A percentile compares a stretch with the other conserved stretches of the same genome.
Conservation (phyloP, 2,329 filamentous ascomycete genomes). For the Sclerotinia sclerotiorum region DNA sequence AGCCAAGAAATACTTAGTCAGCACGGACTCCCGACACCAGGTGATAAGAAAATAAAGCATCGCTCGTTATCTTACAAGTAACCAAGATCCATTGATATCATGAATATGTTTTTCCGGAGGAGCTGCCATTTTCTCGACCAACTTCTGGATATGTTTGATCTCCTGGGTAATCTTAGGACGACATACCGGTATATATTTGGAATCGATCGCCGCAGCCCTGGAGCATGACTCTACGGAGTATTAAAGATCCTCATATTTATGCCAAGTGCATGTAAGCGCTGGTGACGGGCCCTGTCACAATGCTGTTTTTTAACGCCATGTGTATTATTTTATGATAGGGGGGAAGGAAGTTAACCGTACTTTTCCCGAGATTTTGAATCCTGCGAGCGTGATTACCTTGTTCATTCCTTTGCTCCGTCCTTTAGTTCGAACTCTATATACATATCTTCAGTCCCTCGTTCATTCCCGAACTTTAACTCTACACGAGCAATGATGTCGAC, state of each 20-base stretch:
- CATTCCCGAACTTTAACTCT: conserved; percentile 5
- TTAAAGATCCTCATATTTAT: conserved; percentile 4
- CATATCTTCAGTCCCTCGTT: not conserved
- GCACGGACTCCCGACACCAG: not conserved
- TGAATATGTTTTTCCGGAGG: not conserved
- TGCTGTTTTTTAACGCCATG: not conserved
- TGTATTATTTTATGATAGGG: not conserved
- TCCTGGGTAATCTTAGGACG: not conserved
- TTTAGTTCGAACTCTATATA: not conserved
- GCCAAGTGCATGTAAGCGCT: conserved; percentile 8
- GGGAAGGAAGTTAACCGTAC: not conserved
- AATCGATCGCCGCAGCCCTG: not conserved
- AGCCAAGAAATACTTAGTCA: conserved; percentile 2
- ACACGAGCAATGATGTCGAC: not conserved
- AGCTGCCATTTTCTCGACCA: not conserved
- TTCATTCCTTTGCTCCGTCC: not conserved
- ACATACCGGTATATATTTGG: not conserved
- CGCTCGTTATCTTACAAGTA: not conserved
- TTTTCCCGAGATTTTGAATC: not conserved
- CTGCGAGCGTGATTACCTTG: not conserved
- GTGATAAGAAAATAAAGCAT: no score
- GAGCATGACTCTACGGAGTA: not conserved
- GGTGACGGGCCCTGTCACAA: not conserved
- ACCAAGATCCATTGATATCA: not conserved
- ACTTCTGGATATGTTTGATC: not conserved